phyloP scores from a whole-genome alignment of 306 rosid species.

The Prunus davidiana region DNA sequence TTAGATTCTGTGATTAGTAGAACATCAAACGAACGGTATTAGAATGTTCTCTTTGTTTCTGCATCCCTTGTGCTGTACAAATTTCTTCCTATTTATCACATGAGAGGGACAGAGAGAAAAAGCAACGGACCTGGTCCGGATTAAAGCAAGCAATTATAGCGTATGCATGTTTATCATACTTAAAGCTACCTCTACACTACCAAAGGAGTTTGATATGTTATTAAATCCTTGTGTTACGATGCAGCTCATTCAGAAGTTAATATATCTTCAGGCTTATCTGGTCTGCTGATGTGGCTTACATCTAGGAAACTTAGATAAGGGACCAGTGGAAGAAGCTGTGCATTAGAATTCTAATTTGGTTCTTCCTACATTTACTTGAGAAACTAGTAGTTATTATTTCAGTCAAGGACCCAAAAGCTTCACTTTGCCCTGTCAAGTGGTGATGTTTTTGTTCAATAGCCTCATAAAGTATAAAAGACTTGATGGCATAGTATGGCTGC shows the following conservation, averaged over 20 bases:
- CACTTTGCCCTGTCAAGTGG: background rate
- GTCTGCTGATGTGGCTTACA: background rate
- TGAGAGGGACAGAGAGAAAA: background rate
- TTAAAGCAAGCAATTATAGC: background rate
- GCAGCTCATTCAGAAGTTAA: background rate
- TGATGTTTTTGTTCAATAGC: background rate
- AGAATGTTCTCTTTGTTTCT: background rate
- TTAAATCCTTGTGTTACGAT: background rate
- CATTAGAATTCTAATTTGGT: background rate
- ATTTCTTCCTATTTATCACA: background rate
- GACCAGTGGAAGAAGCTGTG: background rate
- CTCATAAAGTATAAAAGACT: background rate
- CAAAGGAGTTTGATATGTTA: background rate
- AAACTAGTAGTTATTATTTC: background rate
- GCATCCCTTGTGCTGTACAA: background rate
- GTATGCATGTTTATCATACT: background rate
- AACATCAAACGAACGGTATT: background rate
- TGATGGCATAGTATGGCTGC: background rate
- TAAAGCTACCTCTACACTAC: background rate
- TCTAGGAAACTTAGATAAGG: background rate
- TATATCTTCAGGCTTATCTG: background rate
- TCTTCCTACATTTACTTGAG: background rate
- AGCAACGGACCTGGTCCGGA: background rate
- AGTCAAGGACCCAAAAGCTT: background rate
- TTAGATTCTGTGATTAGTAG: too few species aligned